Evolutionary conservation across 352 stramenopile species (phyloP), one percentile per base, ranked within the genome.

Genomic region (Aphanomyces stellatus): DNA sequence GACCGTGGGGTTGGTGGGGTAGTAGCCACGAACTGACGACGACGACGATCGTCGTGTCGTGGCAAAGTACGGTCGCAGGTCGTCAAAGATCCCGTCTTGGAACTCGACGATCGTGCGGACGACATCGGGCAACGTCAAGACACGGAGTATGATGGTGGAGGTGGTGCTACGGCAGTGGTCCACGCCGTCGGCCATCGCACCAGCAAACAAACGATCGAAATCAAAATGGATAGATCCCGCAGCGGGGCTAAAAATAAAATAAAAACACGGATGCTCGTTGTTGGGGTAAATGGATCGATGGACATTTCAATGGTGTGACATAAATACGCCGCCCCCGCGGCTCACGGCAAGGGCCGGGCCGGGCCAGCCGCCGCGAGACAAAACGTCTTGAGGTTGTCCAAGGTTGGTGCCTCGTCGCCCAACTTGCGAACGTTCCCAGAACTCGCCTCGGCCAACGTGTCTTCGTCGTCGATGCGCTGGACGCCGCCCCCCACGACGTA

Each of bases 51-150:
- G 24, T 15, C 31, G 28, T 7, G 31, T 24, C 22, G 24, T 6
- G n/a, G 8, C 22, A 67, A 67, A 67, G 49, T 67, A 57, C 30
- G 60, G 60, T 6, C 25, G n/a, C 19, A 67, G 25, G 17, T 67
- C 60, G 48, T 57, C 42, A 57, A 51, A 67, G 43, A 67, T 27
- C 3, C 60, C 60, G 4, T 24, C 49, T 43, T 67, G 60, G 30
- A 40, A 67, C 8, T 25, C 8, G 11, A 43, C 13, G 24, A 67
- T 59, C 5, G 24, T 11, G 19, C 10, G 41, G 10, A 67, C 22
- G 6, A 67, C 11, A 22, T 67, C 60, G 5, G 15, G 60, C n/a
- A 41, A 60, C 30, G 46, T 34, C 28, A 42, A 60, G 17, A 67
- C 60, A 11, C 11, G 11, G 37, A 46, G 37, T 19, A 46, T 46